A percentile compares a stretch with the other conserved stretches of the same genome.
Evolutionary conservation across 129 eudicot species (phyloP).

Genomic region (Saposhnikovia divaricata): DNA sequence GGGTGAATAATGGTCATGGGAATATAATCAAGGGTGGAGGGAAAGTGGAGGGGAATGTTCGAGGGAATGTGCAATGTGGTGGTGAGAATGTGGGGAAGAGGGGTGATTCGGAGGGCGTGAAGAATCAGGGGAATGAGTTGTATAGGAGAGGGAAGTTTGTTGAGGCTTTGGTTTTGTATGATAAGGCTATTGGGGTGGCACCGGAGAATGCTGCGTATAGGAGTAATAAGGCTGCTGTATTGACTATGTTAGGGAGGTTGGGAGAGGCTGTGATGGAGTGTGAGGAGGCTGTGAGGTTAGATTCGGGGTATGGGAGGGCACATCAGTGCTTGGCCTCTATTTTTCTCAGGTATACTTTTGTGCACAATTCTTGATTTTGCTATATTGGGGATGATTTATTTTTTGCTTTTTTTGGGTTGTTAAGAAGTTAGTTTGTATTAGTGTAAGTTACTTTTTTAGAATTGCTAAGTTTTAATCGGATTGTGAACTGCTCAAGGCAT

Average conservation of each 20-base stretch:
- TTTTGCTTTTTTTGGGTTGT: not conserved
- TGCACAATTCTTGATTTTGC: not conserved
- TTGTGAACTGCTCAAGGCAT: not conserved
- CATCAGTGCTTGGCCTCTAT: constrained; percentile 54
- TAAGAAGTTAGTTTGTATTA: not conserved
- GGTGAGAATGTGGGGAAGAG: constrained; percentile 22
- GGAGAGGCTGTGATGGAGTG: constrained; percentile 56
- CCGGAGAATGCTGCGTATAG: constrained; percentile 56
- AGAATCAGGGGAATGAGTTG: constrained; percentile 47
- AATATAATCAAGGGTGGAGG: constrained; percentile 35
- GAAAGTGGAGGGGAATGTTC: not conserved
- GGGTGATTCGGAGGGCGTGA: constrained; percentile 46
- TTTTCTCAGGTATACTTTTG: constrained; percentile 34
- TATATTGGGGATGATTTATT: not conserved
- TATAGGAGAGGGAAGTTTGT: constrained; percentile 37
- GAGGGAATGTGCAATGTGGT: constrained; percentile 13
- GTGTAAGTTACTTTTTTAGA: not conserved
- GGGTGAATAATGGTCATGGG: constrained; percentile 51
- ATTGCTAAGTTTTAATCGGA: not conserved
- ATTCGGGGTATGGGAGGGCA: constrained; percentile 45
- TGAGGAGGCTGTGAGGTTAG: constrained; percentile 56
- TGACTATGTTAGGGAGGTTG: constrained; percentile 52
- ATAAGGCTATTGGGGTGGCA: constrained; percentile 33
- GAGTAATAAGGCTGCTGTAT: constrained; percentile 53
- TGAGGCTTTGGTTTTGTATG: constrained; percentile 40